Evolutionary conservation across 768 basidiomycete genomes (phyloP), one percentile per base, ranked within the genome.

Genomic region (Lentinula sp.): DNA sequence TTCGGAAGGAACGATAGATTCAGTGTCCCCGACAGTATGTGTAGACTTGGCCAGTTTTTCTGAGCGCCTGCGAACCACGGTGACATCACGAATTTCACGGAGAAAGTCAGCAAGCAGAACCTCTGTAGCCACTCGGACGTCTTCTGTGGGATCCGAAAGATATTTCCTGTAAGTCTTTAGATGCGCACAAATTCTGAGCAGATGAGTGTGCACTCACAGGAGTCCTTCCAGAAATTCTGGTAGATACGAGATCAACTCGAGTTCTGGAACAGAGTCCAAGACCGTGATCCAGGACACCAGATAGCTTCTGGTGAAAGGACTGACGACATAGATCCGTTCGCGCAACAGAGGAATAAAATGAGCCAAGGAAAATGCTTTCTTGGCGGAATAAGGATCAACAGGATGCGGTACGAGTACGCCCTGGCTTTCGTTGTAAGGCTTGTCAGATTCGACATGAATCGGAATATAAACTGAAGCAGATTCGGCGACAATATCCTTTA

Each of bases 401-500:
- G 85, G 84, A 62, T 85, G 79, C 6, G 85, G 77, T 9, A 92
- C 85, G 46, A 92, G 73, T 39, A 93, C 86, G 12, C 86, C 82
- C 61, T 78, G 77, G 46, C 72, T 68, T 59, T 80, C 81, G 49
- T 84, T 81, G 51, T 87, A 80, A 50, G 84, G 75, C 66, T 82
- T 86, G 70, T 88, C 90, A 0, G 87, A 89, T 69, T 93, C 91
- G 2, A 87, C 84, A 69, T 91, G 91, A 61, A 91, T 85, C 9
- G 95, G 93, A 56, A 97, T 88, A 71, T 97, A 98, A 39, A 91
- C 89, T 0, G 95, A 93, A 1, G 96, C 97, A 7, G 93, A 92
- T 74, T 98, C 97, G 12, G 95, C 90, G 4, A 98, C 96, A 52
- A 98, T 96, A 66, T 99, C 97, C 70, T 98, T 98, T 66, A 99